Conservation (phyloP, 805 yeast genomes). For the Candida michaelii region DNA sequence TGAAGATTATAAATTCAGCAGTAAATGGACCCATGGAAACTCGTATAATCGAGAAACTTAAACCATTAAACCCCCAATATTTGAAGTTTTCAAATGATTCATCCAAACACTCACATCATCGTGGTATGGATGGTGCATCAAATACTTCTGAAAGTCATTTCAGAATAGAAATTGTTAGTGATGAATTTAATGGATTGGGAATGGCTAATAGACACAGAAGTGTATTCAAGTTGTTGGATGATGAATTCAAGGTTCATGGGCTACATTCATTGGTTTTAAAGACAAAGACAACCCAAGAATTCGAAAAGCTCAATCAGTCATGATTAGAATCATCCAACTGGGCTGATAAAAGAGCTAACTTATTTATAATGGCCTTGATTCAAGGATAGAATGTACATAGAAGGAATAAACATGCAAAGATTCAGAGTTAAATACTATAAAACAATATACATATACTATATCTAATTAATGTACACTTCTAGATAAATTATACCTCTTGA, state of each 20-base stretch:
- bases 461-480: constrained; percentile 3
- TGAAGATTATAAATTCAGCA: constrained; percentile 12
- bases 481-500: constrained; percentile 28
- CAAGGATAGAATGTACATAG: too few species aligned
- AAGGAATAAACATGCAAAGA: background rate
- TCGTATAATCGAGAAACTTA: constrained; percentile 14
- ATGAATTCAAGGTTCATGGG: constrained; percentile 69
- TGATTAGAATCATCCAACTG: too few species aligned
- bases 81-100: constrained; percentile 75
- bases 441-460: constrained; percentile 9
- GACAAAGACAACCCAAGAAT: constrained; percentile 57
- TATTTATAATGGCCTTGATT: too few species aligned
- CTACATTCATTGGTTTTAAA: constrained; percentile 87
- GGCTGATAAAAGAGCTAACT: too few species aligned
- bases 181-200: constrained; percentile 60
- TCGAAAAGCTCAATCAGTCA: constrained; percentile 6
- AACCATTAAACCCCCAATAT: constrained; percentile 41
- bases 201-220: constrained; percentile 77
- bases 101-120: constrained; percentile 84
- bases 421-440: background rate
- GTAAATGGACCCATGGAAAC: constrained; percentile 49
- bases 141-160: constrained; percentile 83
- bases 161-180: constrained; percentile 69
- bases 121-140: constrained; percentile 70
- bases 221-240: constrained; percentile 65